phyloP scores from a whole-genome alignment of 192 early-diverging fungal species.

The Chytriomyces sp. region DNA sequence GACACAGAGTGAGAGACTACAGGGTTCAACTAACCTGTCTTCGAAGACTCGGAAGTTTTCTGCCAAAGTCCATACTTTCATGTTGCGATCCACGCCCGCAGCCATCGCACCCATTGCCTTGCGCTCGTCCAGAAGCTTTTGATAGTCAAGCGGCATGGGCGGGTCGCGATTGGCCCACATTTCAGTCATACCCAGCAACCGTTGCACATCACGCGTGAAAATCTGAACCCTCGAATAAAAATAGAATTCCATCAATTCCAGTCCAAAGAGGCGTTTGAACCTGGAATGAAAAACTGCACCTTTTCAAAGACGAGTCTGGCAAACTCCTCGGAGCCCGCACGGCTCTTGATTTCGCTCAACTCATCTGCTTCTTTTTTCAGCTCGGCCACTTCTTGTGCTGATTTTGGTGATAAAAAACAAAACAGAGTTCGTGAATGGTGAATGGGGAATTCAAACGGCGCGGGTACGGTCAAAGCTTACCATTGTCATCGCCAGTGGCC shows the following conservation, averaged over 20 bases:
- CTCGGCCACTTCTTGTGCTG: constrained; percentile 73
- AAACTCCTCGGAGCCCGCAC: constrained; percentile 25
- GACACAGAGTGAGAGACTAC: constrained; percentile 3
- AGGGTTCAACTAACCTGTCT: constrained; percentile 56
- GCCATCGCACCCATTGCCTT: background rate
- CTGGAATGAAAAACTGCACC: constrained; percentile 22
- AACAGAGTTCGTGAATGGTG: background rate
- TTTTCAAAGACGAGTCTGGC: constrained; percentile 47
- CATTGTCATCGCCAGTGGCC: constrained; percentile 52
- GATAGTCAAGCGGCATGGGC: constrained; percentile 71
- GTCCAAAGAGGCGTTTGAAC: background rate
- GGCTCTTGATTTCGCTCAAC: constrained; percentile 66
- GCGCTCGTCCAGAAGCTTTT: background rate
- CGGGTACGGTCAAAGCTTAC: too few relatives aligned
- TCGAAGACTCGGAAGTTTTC: constrained; percentile 75
- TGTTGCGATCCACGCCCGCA: constrained; percentile 60
- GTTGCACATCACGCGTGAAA: constrained; percentile 76
- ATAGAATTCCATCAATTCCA: background rate
- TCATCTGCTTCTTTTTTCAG: constrained; percentile 75
- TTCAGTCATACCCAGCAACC: constrained; percentile 81
- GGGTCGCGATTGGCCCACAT: constrained; percentile 80
- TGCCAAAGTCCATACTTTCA: constrained; percentile 67
- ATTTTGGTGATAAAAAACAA: background rate
- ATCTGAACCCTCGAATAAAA: constrained; percentile 60
- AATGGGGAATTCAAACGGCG: background rate